Conservation (phyloP, 2,329 filamentous ascomycete genomes). For the Onygenales sp. region DNA sequence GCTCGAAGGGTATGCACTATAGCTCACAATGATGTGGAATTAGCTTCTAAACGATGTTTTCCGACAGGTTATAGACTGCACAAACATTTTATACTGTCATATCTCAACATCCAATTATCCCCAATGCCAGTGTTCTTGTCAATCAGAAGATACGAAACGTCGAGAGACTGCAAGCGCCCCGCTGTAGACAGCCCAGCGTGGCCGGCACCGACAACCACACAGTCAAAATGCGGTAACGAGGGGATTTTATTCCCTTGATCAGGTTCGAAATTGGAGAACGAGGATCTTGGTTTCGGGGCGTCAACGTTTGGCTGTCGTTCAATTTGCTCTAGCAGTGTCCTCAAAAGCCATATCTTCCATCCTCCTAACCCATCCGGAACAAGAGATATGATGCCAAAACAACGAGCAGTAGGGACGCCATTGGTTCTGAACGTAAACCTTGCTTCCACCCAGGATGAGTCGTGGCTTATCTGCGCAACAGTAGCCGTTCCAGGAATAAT, state of each 20-base stretch:
- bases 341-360: constrained; percentile 20
- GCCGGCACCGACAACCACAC: constrained; percentile 31
- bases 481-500: constrained; percentile 7
- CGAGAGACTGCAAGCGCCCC: constrained; percentile 35
- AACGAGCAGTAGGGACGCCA: constrained; percentile 5
- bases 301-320: constrained; percentile 15
- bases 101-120: constrained; percentile 38
- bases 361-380: constrained; percentile 8
- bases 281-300: constrained; percentile 5
- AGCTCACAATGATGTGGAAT: constrained; percentile 14
- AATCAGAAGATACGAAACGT: constrained; percentile 35
- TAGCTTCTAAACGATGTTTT: too few species aligned
- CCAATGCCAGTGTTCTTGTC: constrained; percentile 35
- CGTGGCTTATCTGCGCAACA: constrained; percentile 1
- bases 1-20: constrained; percentile 13
- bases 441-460: constrained; percentile 13
- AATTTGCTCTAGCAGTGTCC: constrained; percentile 17
- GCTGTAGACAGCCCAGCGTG: constrained; percentile 37
- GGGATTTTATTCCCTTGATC: neutral
- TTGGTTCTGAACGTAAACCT: constrained; percentile 13
- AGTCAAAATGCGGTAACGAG: constrained; percentile 14
- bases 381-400: constrained; percentile 14
- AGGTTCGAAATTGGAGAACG: neutral
- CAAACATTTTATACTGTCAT: constrained; percentile 32
- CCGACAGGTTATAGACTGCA: neutral